These are phyloP conservation scores for Verticillium zaregamsianum DNA, from an alignment of 2,329 filamentous ascomycete species.

Conservation along the genomic window DNA sequence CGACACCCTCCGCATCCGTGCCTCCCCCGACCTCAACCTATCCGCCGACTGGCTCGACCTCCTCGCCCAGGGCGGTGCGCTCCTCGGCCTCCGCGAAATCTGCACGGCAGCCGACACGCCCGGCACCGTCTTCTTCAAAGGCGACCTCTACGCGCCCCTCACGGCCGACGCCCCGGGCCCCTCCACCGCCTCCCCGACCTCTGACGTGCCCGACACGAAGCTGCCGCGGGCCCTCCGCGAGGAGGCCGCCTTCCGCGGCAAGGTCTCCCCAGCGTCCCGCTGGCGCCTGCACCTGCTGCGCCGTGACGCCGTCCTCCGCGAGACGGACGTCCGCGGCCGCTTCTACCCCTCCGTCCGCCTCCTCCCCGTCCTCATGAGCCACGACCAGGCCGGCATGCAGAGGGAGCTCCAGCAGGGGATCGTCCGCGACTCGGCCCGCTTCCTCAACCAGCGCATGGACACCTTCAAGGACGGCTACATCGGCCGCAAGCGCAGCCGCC, in stretches of 20 bases:
- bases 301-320: constrained; percentile 43
- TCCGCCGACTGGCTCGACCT: constrained; percentile 28
- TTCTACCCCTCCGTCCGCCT: constrained; percentile 55
- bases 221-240: constrained; percentile 36
- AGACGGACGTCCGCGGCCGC: constrained; percentile 46
- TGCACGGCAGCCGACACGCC: constrained; percentile 30
- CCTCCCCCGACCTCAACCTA: constrained; percentile 5
- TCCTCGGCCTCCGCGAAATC: constrained; percentile 36
- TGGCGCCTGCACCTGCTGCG: constrained; percentile 36
- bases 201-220: constrained; percentile 27
- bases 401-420: constrained; percentile 31
- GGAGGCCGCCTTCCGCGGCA: constrained; percentile 34
- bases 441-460: constrained; percentile 49
- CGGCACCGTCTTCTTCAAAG: constrained; percentile 34
- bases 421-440: constrained; percentile 39
- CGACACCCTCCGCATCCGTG: constrained; percentile 44
- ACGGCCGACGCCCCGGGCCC: constrained; percentile 15
- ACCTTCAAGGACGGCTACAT: constrained; percentile 34
- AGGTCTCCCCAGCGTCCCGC: constrained; percentile 23
- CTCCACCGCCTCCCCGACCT: constrained; percentile 9
- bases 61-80: constrained; percentile 20
- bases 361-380: constrained; percentile 38
- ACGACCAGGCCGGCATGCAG: constrained; percentile 22
- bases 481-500: constrained; percentile 34
- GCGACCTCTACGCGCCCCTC: constrained; percentile 33